phyloP scores from a whole-genome alignment of 345 rosid genomes.

The Citrus reticulata region DNA sequence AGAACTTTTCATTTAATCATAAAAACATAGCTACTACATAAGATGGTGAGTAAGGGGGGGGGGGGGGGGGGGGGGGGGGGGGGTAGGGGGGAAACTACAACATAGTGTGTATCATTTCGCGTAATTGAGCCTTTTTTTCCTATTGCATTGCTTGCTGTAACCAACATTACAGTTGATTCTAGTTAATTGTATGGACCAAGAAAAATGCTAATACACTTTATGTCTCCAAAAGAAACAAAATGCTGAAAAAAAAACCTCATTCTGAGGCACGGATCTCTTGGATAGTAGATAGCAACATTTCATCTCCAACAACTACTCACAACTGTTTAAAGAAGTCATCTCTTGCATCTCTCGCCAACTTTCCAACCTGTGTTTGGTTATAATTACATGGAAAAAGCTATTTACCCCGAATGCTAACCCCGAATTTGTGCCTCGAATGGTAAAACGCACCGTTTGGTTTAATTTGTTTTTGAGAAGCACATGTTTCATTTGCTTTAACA shows the following conservation, averaged over 20 bases:
- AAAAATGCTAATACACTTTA: not conserved
- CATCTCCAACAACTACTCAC: constrained; percentile 36
- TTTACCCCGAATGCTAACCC: no score
- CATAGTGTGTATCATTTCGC: not conserved
- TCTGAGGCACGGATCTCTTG: constrained; percentile 28
- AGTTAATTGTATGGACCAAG: constrained; percentile 1
- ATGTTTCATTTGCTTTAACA: no score
- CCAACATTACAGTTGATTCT: not conserved
- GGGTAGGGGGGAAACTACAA: not conserved
- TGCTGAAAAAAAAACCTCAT: constrained; percentile 7
- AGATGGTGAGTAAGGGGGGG: no score
- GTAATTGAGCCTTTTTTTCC: not conserved
- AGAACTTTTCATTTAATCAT: not conserved
- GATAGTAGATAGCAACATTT: constrained; percentile 25
- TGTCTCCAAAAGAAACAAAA: constrained; percentile 16
- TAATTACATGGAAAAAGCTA: not conserved
- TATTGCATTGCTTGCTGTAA: not conserved
- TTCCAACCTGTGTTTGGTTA: constrained; percentile 31
- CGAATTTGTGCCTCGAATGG: no score
- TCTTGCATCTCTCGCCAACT: constrained; percentile 26
- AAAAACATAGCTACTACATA: not conserved
- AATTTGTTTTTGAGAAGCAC: no score
- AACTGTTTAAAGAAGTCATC: constrained; percentile 28
- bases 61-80: no score
- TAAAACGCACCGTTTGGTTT: no score